Evolutionary conservation across 1,284 basidiomycete genomes (phyloP).

Genomic region (Microbotryomycetes sp.): DNA sequence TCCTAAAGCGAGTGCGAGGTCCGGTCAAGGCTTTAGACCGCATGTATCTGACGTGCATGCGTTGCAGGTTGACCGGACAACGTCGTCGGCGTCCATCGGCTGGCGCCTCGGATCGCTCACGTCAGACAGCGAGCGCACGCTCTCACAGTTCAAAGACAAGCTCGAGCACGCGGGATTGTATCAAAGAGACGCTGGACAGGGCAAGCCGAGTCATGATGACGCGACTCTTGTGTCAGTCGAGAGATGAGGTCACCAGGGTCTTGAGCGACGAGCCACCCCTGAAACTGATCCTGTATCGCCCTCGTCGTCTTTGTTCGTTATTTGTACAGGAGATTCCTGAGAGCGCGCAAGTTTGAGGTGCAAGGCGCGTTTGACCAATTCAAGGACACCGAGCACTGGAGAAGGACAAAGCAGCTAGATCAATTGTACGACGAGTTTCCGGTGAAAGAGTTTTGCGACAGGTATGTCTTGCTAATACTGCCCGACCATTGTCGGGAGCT

Average conservation of each 20-base stretch:
- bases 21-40: not conserved
- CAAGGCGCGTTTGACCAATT: constrained; percentile 63
- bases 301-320: not conserved
- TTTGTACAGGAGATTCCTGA: constrained; percentile 57
- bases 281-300: not conserved
- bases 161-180: not conserved
- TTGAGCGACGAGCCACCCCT: not conserved
- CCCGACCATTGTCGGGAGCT: not conserved
- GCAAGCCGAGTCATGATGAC: constrained; percentile 47
- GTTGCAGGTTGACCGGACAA: not conserved
- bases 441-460: constrained; percentile 48
- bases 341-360: constrained; percentile 59
- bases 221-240: constrained; percentile 55
- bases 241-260: not conserved
- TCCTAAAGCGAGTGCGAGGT: not conserved
- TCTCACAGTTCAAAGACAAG: not conserved
- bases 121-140: not conserved
- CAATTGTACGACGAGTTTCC: constrained; percentile 56
- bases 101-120: not conserved
- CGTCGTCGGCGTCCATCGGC: not conserved
- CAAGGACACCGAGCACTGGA: constrained; percentile 56
- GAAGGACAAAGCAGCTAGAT: constrained; percentile 54
- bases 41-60: not conserved
- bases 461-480: not conserved
- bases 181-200: not conserved